A percentile compares a stretch with the other conserved stretches of the same genome.
phyloP scores from a whole-genome alignment of 192 early-diverging fungal genomes.

The Linnemannia hyalina region DNA sequence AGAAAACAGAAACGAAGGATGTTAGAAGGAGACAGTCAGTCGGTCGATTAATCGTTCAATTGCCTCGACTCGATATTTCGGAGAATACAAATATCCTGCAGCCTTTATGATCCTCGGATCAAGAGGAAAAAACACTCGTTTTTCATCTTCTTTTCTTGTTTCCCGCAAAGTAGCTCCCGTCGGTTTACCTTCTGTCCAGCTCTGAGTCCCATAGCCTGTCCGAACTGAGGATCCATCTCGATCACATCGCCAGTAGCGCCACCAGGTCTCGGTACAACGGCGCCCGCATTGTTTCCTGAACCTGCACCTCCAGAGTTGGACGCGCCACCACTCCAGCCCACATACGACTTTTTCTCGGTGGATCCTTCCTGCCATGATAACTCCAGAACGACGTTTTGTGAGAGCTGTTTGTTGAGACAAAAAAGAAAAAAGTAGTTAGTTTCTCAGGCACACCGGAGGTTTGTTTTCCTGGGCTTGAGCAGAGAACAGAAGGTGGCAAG shows the following conservation, averaged over 20 bases:
- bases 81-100: background rate
- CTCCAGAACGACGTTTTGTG: conserved; percentile 74
- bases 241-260: conserved; percentile 59
- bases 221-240: conserved; percentile 82
- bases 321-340: conserved; percentile 77
- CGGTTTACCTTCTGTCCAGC: conserved; percentile 69
- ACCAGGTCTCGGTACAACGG: conserved; percentile 55
- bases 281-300: conserved; percentile 19
- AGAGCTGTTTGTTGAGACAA: conserved; percentile 40
- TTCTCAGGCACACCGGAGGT: background rate
- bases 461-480: background rate
- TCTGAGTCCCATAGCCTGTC: conserved; percentile 70
- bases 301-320: conserved; percentile 26
- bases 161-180: background rate
- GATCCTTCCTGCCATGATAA: conserved; percentile 63
- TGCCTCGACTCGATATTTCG: background rate
- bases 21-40: background rate
- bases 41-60: background rate
- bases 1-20: background rate
- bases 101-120: background rate
- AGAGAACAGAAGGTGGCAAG: background rate
- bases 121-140: background rate
- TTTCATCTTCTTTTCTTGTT: too few species aligned
- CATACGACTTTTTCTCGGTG: conserved; percentile 62
- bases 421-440: background rate